These are phyloP conservation scores for Penicillium italicum DNA, from an alignment of 2,329 filamentous ascomycete species.

Conservation along the genomic window DNA sequence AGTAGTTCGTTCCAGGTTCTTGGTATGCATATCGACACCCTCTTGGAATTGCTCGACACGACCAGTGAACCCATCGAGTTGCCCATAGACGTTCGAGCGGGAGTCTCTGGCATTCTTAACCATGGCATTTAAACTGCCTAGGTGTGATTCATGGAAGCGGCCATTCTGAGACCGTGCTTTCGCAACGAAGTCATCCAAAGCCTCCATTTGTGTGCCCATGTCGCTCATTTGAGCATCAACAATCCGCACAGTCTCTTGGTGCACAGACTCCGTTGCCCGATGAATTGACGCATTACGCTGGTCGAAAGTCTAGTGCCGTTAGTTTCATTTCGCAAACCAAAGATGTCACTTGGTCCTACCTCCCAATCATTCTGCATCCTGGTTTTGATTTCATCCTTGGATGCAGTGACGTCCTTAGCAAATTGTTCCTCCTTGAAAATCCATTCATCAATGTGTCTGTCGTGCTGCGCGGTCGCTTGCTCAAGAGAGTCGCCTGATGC, in stretches of 20 bases:
- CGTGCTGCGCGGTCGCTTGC: constrained; percentile 62
- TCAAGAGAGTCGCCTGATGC: constrained; percentile 64
- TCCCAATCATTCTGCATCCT: constrained; percentile 85
- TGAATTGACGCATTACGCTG: constrained; percentile 81
- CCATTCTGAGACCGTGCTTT: constrained; percentile 78
- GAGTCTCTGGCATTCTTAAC: constrained; percentile 67
- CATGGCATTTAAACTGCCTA: constrained; percentile 62
- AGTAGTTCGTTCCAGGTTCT: constrained; percentile 58
- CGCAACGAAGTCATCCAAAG: constrained; percentile 84
- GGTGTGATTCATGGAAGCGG: constrained; percentile 67
- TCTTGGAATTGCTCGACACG: constrained; percentile 66
- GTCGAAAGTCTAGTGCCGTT: constrained; percentile 59
- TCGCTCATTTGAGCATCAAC: constrained; percentile 86
- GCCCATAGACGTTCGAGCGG: constrained; percentile 65
- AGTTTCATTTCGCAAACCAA: constrained; percentile 17
- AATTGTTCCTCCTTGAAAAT: constrained; percentile 64
- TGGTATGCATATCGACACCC: constrained; percentile 61
- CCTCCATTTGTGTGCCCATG: constrained; percentile 81
- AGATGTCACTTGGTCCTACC: constrained; percentile 46
- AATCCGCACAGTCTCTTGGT: constrained; percentile 83
- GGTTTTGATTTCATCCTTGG: constrained; percentile 72
- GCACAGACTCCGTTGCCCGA: constrained; percentile 76
- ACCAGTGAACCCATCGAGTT: constrained; percentile 66
- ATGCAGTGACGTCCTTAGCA: constrained; percentile 66
- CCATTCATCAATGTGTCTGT: constrained; percentile 71